Evolutionary conservation across 768 basidiomycete genomes (phyloP).

Genomic region (Boletus rubescentipes): DNA sequence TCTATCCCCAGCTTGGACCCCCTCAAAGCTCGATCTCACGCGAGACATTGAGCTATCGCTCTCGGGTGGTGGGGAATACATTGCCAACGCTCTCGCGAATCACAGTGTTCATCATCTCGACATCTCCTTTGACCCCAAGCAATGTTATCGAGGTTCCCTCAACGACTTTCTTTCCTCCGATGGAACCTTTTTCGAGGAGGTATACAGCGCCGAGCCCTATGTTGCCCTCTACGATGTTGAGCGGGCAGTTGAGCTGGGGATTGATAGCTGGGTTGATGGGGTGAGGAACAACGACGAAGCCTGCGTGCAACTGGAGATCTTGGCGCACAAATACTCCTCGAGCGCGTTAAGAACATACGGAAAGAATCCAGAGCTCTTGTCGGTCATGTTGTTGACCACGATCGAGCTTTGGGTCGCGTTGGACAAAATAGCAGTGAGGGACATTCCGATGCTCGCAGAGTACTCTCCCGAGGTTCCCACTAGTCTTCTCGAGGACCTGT

Average conservation of each 20-base stretch:
- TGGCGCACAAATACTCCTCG: slow-evolving; percentile 26
- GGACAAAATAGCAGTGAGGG: slow-evolving; percentile 35
- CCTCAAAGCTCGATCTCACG: slow-evolving; percentile 26
- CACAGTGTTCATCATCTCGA: too few relatives aligned
- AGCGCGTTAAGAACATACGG: slow-evolving; percentile 29
- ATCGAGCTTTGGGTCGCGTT: slow-evolving; percentile 50
- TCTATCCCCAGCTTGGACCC: slow-evolving; percentile 31
- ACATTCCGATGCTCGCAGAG: slow-evolving; percentile 38
- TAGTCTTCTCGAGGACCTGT: slow-evolving; percentile 39
- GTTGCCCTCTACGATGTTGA: slow-evolving; percentile 40
- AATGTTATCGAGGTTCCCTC: slow-evolving; percentile 12
- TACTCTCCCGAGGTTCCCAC: slow-evolving; percentile 48
- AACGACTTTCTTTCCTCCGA: slow-evolving; percentile 16
- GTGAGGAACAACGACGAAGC: slow-evolving; percentile 20
- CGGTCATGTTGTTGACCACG: slow-evolving; percentile 43
- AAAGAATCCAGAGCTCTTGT: slow-evolving; percentile 37
- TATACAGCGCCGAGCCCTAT: slow-evolving; percentile 8
- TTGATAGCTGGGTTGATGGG: slow-evolving; percentile 35
- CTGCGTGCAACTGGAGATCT: slow-evolving; percentile 28
- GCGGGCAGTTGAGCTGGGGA: slow-evolving; percentile 24
- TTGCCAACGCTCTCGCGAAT: slow-evolving; percentile 15
- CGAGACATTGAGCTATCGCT: slow-evolving; percentile 37
- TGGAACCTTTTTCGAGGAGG: slow-evolving; percentile 13
- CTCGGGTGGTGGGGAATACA: slow-evolving; percentile 24
- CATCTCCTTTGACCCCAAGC: not conserved